Base-by-base conservation (phyloP, 345 rosid genomes). In the Populus pruinosa region DNA sequence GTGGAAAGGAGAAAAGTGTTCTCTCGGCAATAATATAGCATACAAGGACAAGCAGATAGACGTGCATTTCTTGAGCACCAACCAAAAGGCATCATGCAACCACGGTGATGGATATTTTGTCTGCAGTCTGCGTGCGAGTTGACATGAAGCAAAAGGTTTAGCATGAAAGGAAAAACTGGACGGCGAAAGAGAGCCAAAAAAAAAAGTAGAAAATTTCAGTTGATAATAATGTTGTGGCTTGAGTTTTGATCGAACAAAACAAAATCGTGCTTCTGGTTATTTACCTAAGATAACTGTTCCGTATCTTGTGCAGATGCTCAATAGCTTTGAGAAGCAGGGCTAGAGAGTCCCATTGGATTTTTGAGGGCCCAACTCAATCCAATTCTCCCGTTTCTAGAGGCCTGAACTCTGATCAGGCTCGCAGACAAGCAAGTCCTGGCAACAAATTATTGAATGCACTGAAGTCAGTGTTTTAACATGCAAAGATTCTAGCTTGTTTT, bases 81-180 rank as follows among this genome's bases (percentile, higher is more conserved):
- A 59, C 75, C 84, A 80, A 80, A 70, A 17, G 70, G 84, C 83
- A 80, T 78, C 77, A 31, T 63, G 29, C 31, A 67, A 21, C 62
- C 12, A 21, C 62, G 27, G 62, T 8, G 25, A n/a, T 8, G 27
- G 62, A 56, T 21, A n/a, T 3, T n/a, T 33, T 7, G 1, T 8
- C 44, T 41, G 11, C 14, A 10, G 13, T 1, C 27, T 7, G 12
- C 10, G 62, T 23, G 1, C 13, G 8, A 21, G 25, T 8, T 55
- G 62, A 21, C 62, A 56, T 56, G 62, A 21, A 56, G 21, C 1
- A 21, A 55, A 21, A 2, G 62, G 10, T 2, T 6, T 2, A 21
- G 25, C 61, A 8, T 55, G 25, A 5, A 8, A 21, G 10, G 61
- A 7, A 55, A 55, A 21, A 53, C 8, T 5, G 56, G 59, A 53